phyloP scores from a whole-genome alignment of 768 basidiomycete species.

The Naganishia friedmannii region DNA sequence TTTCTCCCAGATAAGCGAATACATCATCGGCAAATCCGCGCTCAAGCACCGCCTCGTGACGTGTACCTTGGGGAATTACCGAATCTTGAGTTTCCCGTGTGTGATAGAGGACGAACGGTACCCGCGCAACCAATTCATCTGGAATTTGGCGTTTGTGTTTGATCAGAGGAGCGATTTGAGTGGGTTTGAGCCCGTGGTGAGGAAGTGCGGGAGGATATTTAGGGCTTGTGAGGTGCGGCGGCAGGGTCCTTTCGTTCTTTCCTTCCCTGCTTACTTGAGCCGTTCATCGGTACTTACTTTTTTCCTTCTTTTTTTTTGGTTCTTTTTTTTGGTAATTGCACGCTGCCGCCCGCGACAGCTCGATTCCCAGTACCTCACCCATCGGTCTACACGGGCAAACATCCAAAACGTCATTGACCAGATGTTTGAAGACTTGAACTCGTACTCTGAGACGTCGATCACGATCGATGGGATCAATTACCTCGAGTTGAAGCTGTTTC shows the following conservation, averaged over 20 bases:
- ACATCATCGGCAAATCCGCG: constrained; percentile 82
- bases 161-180: constrained; percentile 84
- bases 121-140: constrained; percentile 81
- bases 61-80: constrained; percentile 59
- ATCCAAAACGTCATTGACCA: constrained; percentile 87
- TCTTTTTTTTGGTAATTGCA: no score
- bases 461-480: constrained; percentile 84
- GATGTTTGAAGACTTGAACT: constrained; percentile 93
- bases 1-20: constrained; percentile 86
- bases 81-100: constrained; percentile 89
- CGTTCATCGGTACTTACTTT: no score
- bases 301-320: no score
- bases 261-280: no score
- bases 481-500: constrained; percentile 91
- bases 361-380: constrained; percentile 84
- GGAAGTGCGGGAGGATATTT: constrained; percentile 88
- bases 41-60: constrained; percentile 85
- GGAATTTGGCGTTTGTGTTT: constrained; percentile 96
- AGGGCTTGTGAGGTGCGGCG: constrained; percentile 86
- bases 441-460: constrained; percentile 93
- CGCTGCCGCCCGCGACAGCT: constrained; percentile 57
- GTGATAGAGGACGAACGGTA: constrained; percentile 67
- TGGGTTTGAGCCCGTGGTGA: constrained; percentile 91
- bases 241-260: constrained; percentile 44
- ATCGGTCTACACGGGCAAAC: constrained; percentile 62